Evolutionary conservation across 2,329 filamentous ascomycete genomes (phyloP), one percentile per base, ranked within the genome.

Genomic region (Whalleya microplaca): DNA sequence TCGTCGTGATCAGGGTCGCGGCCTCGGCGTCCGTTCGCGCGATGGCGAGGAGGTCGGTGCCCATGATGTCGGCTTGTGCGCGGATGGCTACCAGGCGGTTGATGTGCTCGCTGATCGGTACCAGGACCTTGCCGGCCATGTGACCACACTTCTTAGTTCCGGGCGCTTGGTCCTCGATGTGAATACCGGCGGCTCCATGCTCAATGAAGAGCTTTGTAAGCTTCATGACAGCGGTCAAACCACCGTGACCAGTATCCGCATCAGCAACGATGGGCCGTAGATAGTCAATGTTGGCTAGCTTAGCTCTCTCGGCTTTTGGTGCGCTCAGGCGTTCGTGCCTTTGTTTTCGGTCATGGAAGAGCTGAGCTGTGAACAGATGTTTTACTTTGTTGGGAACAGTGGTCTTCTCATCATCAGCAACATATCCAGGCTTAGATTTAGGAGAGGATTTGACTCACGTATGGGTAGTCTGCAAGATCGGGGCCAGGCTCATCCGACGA

Each of bases 101-200:
- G 79, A 98, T 97, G 80, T 99, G 95, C 80, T 99, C 95, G 76
- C 87, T 91, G 72, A 97, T 96, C 48, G 95, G 95, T 50, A 99
- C 95, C 58, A 99, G 82, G 43, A 98, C 95, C 80, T 98, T 98
- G 71, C 95, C 95, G 64, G 95, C 95, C 95, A 98, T 98, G 79
- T 98, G 95, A 62, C 95, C 95, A 75, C 95, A 99, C 85, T 99
- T 99, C 86, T 99, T 99, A 48, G 95, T 98, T 52, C 95, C 95
- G 2, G 95, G 94, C 3, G 95, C 94, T 78, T 98, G 95, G 74
- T 99, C 95, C 78, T 99, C 95, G 67, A 99, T 97, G 78, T 99
- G 95, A 70, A 99, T 97, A 65, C 95, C 95, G 42, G 95, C 95
- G 45, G 95, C 95, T 67, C 95, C 95, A 76, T 93, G 92, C 81